Evolutionary conservation across 192 early-diverging fungal genomes (phyloP).

Genomic region (Entomortierella chlamydospora): DNA sequence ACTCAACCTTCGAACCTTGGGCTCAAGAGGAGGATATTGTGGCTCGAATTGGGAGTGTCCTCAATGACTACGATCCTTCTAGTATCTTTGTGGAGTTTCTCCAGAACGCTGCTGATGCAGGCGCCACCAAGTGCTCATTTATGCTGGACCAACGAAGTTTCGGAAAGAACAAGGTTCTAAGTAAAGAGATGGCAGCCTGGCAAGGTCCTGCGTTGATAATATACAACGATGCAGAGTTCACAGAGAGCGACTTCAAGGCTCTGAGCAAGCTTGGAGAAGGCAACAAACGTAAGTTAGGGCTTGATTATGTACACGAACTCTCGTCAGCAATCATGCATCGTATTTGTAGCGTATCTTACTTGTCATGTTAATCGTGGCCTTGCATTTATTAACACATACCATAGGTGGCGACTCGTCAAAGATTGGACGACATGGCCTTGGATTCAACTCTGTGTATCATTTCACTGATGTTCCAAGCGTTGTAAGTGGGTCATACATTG

Average conservation of each 20-base stretch:
- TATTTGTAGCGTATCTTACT: too few species aligned
- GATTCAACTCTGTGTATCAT: constrained; percentile 49
- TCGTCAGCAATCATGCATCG: too few species aligned
- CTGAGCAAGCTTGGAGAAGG: constrained; percentile 24
- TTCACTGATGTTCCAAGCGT: constrained; percentile 51
- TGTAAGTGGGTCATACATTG: constrained; percentile 35
- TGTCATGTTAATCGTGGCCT: too few species aligned
- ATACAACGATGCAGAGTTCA: constrained; percentile 42
- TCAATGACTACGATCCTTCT: constrained; percentile 41
- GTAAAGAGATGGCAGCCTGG: constrained; percentile 28
- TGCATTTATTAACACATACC: too few species aligned
- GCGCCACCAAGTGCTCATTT: constrained; percentile 29
- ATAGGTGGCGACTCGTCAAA: constrained; percentile 21
- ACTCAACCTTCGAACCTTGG: constrained; percentile 13
- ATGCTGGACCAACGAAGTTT: constrained; percentile 20
- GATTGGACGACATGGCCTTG: constrained; percentile 47
- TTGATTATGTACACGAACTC: too few species aligned
- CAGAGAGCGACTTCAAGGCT: constrained; percentile 15
- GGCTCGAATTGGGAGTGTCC: constrained; percentile 29
- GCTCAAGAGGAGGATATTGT: constrained; percentile 25
- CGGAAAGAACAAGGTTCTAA: constrained; percentile 6
- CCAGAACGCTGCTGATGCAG: constrained; percentile 57
- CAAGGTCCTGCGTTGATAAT: constrained; percentile 52
- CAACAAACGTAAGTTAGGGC: constrained; percentile 35
- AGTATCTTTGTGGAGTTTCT: constrained; percentile 48